Base-by-base conservation (phyloP, 306 rosid genomes). In the Herpetospermum pedunculosum region DNA sequence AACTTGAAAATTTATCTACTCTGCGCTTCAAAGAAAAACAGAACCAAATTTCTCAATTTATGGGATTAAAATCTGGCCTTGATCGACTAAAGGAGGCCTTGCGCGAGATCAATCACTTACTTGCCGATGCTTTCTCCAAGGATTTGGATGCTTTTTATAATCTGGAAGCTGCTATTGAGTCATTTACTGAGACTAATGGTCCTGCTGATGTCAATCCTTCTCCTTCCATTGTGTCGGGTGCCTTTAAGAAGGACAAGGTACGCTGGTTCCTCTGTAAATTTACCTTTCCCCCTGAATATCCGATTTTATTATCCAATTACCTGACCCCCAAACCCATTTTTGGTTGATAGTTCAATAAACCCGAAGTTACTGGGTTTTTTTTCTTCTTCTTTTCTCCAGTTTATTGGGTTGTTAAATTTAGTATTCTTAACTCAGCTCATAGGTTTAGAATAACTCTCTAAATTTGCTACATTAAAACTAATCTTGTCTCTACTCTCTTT, bases 51-150 rank as follows among this genome's bases (percentile, higher is more conserved):
- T 80, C 89, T 75, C 88, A 91, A 81, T 78, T 89, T 58, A 79
- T 78, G 77, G 92, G 73, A 65, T 77, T 94, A 26, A 89, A 84
- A 80, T 88, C 96, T 80, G 69, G 62, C 77, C 64, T 91, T 77
- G 86, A 83, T 80, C 86, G 79, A 83, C 86, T 89, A 62, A 84
- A 83, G 82, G 81, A 80, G 81, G 81, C 85, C 49, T 85, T 95
- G 80, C 70, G 59, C 35, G 97, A 91, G 78, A 77, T 84, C 73
- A 86, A 77, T 55, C 75, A 73, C 83, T 78, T 84, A 77, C 70
- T 91, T 53, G 80, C 75, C 41, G 83, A 76, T 81, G 79, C 83
- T 75, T 84, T 83, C 58, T 75, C 75, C 55, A 77, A 81, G 74
- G 90, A 95, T 77, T 58, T 87, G 84, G 92, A 87, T 70, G 84